A percentile compares a stretch with the other conserved stretches of the same genome.
Evolutionary conservation across 106 monocot species (phyloP).

Genomic region (Xerophyta viscosa): DNA sequence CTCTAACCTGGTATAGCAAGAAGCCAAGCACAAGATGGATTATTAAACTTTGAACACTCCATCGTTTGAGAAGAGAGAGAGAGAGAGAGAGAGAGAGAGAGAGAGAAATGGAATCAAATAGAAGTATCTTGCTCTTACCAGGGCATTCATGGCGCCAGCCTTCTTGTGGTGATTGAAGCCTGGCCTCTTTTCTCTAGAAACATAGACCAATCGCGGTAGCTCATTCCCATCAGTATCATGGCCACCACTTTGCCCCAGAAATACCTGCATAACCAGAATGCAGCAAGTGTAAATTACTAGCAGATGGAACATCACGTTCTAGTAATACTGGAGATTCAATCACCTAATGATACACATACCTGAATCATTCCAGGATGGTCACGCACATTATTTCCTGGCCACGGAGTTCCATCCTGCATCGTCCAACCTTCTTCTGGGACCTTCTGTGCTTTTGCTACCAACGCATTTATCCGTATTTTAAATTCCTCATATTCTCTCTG

Average conservation of each 20-base stretch:
- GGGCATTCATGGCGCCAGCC: conserved; percentile 61
- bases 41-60: no score
- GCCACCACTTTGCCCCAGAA: conserved; percentile 59
- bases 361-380: conserved; percentile 98
- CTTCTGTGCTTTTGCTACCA: conserved; percentile 84
- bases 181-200: conserved; percentile 53
- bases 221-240: conserved; percentile 58
- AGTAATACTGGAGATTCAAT: neutral
- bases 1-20: conserved; percentile 64
- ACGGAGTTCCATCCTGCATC: conserved; percentile 91
- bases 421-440: conserved; percentile 97
- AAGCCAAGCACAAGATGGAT: no score
- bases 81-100: no score
- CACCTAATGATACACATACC: conserved; percentile 19
- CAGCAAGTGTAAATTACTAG: neutral
- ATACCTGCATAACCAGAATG: conserved; percentile 22
- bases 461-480: conserved; percentile 79
- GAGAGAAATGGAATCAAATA: no score
- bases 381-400: conserved; percentile 87
- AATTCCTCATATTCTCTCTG: conserved; percentile 97
- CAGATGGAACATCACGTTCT: neutral
- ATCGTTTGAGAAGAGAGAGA: no score
- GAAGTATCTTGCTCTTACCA: conserved; percentile 15
- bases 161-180: conserved; percentile 62
- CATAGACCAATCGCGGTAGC: conserved; percentile 54